phyloP scores from a whole-genome alignment of 106 monocot genomes.

The Phalaenopsis aphrodite region DNA sequence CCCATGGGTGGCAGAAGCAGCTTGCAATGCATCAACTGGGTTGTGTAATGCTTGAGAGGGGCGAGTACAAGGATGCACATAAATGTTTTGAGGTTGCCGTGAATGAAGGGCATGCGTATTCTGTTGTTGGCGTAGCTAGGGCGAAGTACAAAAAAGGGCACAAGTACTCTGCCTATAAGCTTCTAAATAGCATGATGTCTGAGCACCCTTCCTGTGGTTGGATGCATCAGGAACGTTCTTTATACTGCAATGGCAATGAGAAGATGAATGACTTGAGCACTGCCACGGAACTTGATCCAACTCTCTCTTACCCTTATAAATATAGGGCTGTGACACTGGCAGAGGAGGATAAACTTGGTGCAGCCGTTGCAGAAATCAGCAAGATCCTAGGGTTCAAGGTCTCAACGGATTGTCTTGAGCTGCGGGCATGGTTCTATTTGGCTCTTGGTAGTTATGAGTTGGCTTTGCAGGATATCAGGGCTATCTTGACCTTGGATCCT shows the following conservation, averaged over 20 bases:
- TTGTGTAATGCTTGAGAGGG: slow-evolving; percentile 88
- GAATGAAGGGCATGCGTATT: slow-evolving; percentile 64
- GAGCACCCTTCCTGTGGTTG: slow-evolving; percentile 58
- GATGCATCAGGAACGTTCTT: slow-evolving; percentile 93
- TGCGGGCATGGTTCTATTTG: slow-evolving; percentile 83
- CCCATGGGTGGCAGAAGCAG: slow-evolving; percentile 79
- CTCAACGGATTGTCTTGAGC: slow-evolving; percentile 82
- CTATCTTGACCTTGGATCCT: slow-evolving; percentile 81
- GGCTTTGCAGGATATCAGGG: slow-evolving; percentile 76
- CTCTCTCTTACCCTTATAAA: slow-evolving; percentile 77
- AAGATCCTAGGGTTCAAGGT: slow-evolving; percentile 93
- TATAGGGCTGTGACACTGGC: slow-evolving; percentile 60
- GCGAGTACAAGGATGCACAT: slow-evolving; percentile 86
- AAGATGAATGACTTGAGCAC: slow-evolving; percentile 54
- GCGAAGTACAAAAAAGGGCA: slow-evolving; percentile 86
- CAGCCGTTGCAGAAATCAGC: slow-evolving; percentile 75
- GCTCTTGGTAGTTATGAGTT: slow-evolving; percentile 50
- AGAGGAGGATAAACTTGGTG: slow-evolving; percentile 71
- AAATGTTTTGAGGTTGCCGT: slow-evolving; percentile 76
- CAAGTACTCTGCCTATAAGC: slow-evolving; percentile 88
- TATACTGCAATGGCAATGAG: slow-evolving; percentile 77
- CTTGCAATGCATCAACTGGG: slow-evolving; percentile 87
- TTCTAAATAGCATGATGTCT: slow-evolving; percentile 41
- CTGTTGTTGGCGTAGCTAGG: slow-evolving; percentile 68
- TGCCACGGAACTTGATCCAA: slow-evolving; percentile 71